phyloP scores from a whole-genome alignment of 108 stramenopile genomes.

The Cyclotella kingstonii region DNA sequence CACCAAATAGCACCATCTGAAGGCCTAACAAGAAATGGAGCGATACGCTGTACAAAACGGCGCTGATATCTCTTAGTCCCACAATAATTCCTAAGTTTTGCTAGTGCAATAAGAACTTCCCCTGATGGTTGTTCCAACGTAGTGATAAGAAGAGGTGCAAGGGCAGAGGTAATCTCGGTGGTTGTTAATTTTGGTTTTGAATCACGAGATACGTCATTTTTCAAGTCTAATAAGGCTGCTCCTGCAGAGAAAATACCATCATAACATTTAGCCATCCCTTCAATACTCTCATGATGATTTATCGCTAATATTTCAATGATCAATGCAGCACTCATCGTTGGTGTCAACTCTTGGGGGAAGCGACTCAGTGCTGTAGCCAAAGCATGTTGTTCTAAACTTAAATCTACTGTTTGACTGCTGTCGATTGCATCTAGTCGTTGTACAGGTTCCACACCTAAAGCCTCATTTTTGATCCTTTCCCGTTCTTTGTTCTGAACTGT shows the following conservation, averaged over 20 bases:
- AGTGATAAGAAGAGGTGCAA: conserved; percentile 78
- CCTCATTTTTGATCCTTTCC: conserved; percentile 17
- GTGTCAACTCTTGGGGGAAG: conserved; percentile 59
- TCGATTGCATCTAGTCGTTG: background rate
- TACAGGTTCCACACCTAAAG: conserved; percentile 9
- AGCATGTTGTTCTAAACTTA: conserved; percentile 19
- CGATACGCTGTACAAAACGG: conserved; percentile 84
- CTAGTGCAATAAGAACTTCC: conserved; percentile 61
- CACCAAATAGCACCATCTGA: conserved; percentile 79
- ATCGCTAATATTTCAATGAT: conserved; percentile 69
- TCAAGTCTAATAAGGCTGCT: conserved; percentile 62
- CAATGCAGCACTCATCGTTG: conserved; percentile 59
- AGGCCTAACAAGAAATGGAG: conserved; percentile 77
- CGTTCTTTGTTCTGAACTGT: conserved; percentile 44
- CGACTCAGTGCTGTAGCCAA: conserved; percentile 36
- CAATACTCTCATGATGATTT: conserved; percentile 68
- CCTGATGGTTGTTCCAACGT: conserved; percentile 80
- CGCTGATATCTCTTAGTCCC: conserved; percentile 80
- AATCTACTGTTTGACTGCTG: background rate
- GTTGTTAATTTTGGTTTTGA: conserved; percentile 40
- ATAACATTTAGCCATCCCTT: conserved; percentile 88
- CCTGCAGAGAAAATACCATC: conserved; percentile 86
- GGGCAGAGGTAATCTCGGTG: conserved; percentile 62
- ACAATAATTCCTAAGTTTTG: conserved; percentile 65
- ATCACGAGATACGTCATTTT: conserved; percentile 1